Base-by-base conservation (phyloP, 2,329 filamentous ascomycete genomes). In the Aspergillus sp. region DNA sequence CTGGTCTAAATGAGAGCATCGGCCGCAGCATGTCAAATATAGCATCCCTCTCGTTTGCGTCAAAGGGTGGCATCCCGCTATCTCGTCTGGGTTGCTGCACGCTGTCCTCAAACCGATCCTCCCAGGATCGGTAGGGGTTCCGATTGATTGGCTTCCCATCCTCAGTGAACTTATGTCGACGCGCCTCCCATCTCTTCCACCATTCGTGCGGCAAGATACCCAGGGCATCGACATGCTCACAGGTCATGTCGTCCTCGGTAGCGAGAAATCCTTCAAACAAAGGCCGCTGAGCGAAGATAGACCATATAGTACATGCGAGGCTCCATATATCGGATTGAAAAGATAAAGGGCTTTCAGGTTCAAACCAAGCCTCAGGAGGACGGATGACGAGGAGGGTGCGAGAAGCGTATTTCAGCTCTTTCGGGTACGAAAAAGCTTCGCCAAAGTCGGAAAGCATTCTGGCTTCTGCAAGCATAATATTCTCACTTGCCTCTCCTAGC, bases 281-380 rank as follows among this genome's bases (percentile, higher is more conserved):
- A 16, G 65, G 50, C 38, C 56, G 56, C n/a, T 65, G 57, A 5
- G 59, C 66, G 10, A 76, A 58, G 11, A 76, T 62, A 32, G 53
- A 55, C 60, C 66, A 76, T 24, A 75, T 71, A 0, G 64, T 49
- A 49, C 68, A 75, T 0, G 63, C 66, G 3, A 76, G 65, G n/a
- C 66, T 71, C 73, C 71, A 76, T 14, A 74, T 72, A 36, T 76
- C 72, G 1, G 70, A 68, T 19, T 62, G 20, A 36, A 68, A 70
- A 1, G 66, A 65, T 6, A 75, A 62, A 13, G 72, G 63, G 2
- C 40, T 65, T 13, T 51, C 53, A 26, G 67, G 63, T 30, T 73
- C 67, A 50, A 76, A 75, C 11, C 60, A 59, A 24, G 59, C 59
- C 56, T 76, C 73, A 0, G 72, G 73, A 10, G 70, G 66, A 3